These are phyloP conservation scores for Chlorokybus atmophyticus DNA, from an alignment of 139 green algal species.

Conservation along the genomic window DNA sequence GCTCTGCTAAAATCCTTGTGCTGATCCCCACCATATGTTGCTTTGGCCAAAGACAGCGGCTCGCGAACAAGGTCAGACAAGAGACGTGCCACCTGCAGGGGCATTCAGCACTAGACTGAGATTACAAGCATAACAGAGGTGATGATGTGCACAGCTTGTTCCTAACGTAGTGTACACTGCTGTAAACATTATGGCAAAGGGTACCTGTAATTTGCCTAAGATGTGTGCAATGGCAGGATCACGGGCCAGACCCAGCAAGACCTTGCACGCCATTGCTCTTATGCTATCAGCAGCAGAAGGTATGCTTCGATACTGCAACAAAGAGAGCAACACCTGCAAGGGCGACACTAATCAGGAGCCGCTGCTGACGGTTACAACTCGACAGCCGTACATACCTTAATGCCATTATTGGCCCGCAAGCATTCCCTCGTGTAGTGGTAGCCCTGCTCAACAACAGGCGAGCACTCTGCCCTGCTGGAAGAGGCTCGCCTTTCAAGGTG, in stretches of 20 bases:
- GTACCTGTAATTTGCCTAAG: constrained; percentile 56
- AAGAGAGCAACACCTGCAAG: constrained; percentile 27
- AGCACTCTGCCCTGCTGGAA: constrained; percentile 11
- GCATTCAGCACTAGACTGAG: too few species aligned
- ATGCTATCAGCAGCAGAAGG: constrained; percentile 18
- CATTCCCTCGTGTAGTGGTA: constrained; percentile 33
- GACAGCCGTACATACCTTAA: constrained; percentile 14
- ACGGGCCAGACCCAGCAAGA: constrained; percentile 38
- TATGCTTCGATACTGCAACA: constrained; percentile 31
- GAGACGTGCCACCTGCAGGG: constrained; percentile 21
- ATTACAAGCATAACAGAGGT: too few species aligned
- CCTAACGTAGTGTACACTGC: not conserved
- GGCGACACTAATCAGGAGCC: too few species aligned
- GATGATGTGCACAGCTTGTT: not conserved
- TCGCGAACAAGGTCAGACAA: constrained; percentile 51
- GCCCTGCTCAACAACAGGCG: constrained; percentile 27
- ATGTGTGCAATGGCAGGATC: constrained; percentile 48
- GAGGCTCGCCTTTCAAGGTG: too few species aligned
- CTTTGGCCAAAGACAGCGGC: too few species aligned
- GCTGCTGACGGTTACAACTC: not conserved
- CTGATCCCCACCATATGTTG: not conserved
- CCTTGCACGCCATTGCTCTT: constrained; percentile 31
- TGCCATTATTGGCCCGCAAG: constrained; percentile 42
- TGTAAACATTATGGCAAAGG: too few species aligned
- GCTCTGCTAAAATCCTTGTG: constrained; percentile 23